Evolutionary conservation across 768 basidiomycete genomes (phyloP).

Genomic region (Dacryopinax spathularia): DNA sequence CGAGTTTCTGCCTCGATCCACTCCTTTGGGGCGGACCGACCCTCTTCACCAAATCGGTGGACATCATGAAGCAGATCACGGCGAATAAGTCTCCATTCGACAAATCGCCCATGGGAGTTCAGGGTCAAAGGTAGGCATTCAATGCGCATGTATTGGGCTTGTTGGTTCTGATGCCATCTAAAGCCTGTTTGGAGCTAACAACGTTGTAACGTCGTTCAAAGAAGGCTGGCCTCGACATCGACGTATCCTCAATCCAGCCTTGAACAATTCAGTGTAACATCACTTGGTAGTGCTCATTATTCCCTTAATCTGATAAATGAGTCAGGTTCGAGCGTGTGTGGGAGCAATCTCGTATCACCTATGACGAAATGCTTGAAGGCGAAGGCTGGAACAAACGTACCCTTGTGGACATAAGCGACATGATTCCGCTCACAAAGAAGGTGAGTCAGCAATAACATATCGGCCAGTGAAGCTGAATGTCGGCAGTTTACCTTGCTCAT

Average conservation of each 20-base stretch:
- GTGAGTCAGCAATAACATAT: not conserved
- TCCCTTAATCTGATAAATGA: not conserved
- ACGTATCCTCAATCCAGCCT: not conserved
- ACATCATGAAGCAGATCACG: not conserved
- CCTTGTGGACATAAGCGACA: not conserved
- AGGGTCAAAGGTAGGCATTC: not conserved
- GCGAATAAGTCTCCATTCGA: not conserved
- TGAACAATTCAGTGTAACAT: not conserved
- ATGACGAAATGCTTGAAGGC: no score
- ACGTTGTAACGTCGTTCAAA: not conserved
- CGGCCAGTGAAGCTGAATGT: not conserved
- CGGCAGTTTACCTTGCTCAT: not conserved
- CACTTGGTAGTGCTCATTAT: not conserved
- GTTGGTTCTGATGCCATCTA: not conserved
- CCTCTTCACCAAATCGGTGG: not conserved
- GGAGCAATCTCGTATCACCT: no score
- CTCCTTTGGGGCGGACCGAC: not conserved
- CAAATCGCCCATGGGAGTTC: not conserved
- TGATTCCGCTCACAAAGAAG: not conserved
- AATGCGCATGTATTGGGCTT: not conserved
- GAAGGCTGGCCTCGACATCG: not conserved
- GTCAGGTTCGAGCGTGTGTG: not conserved
- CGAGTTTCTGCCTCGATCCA: not conserved
- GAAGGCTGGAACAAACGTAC: no score
- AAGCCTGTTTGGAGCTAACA: not conserved